Base-by-base conservation (phyloP, 2,329 filamentous ascomycete genomes). In the Plectosphaerella sp. region DNA sequence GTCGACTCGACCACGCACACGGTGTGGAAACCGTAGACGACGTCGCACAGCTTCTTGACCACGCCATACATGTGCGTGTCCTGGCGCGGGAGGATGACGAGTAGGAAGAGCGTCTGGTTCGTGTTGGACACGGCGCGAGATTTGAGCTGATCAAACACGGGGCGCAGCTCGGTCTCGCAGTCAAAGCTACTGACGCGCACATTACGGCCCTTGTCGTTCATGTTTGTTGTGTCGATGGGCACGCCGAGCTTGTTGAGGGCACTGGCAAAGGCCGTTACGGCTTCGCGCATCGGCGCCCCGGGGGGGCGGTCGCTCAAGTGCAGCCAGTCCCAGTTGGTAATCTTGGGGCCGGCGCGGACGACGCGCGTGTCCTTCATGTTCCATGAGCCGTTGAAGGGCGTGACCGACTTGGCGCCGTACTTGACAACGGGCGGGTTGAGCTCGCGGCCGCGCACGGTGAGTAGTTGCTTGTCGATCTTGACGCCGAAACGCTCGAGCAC, bases 401-500 rank as follows among this genome's bases (percentile, higher is more conserved):
- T 62, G 6, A 77, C 53, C 10, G 57, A 48, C 5, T 54, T 59
- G 42, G 16, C 43, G 11, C 20, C 61, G 18, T 96, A 96, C 2
- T 70, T 64, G 25, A 96, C 69, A 0, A 57, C 61, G 0, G 91
- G 91, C 0, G 81, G 62, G 0, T 61, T 42, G 0, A 96, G 76
- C 41, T 93, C 79, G 6, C 91, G 84, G 1, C 83, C 92, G 1
- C 76, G 74, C 0, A 96, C 88, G 0, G 87, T 88, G 35, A 96
- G 73, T 35, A 96, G 75, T 1, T 73, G 67, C 12, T 79, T 77
- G 7, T 72, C 75, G 3, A 91, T 77, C 1, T 70, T 68, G 54
- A 95, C 74, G 5, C 86, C 86, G 55, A 91, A 94, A 2, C 73
- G 59, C 5, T 57, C 36, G 54, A 64, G 50, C 6, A 52, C 25